These are phyloP conservation scores for Ceratocystis papillata DNA, from an alignment of 2,329 filamentous ascomycete genomes.

Conservation along the genomic window DNA sequence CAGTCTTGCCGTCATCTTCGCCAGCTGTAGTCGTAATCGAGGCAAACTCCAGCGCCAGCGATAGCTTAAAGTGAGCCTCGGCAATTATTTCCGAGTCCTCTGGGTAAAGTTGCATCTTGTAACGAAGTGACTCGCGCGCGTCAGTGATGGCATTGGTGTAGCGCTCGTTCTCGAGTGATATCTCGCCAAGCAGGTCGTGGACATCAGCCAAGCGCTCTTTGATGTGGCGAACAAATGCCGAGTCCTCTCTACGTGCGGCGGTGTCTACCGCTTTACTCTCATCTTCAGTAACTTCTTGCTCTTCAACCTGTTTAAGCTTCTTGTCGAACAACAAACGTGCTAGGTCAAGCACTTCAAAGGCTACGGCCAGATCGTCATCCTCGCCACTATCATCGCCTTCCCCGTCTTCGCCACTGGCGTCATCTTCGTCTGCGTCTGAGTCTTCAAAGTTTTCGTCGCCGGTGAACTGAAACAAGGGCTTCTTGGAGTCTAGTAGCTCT, in stretches of 20 bases:
- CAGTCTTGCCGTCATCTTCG: constrained; percentile 37
- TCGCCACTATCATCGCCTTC: constrained; percentile 43
- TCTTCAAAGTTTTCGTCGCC: constrained; percentile 91
- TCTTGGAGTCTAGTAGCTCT: constrained; percentile 39
- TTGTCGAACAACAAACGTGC: constrained; percentile 56
- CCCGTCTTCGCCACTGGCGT: constrained; percentile 34
- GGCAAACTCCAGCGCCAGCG: constrained; percentile 85
- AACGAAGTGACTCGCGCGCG: constrained; percentile 61
- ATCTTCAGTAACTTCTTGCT: constrained; percentile 23
- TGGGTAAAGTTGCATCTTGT: constrained; percentile 69
- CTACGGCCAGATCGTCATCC: constrained; percentile 63
- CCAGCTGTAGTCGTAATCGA: constrained; percentile 57
- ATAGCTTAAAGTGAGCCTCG: constrained; percentile 94
- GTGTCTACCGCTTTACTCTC: constrained; percentile 30
- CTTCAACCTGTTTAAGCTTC: constrained; percentile 36
- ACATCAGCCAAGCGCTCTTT: constrained; percentile 86
- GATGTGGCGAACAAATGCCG: constrained; percentile 44
- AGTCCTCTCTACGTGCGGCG: constrained; percentile 36
- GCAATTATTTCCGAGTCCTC: constrained; percentile 76
- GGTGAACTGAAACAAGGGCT: constrained; percentile 80
- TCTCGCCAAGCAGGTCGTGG: constrained; percentile 87
- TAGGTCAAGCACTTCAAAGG: constrained; percentile 76
- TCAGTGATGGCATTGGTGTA: constrained; percentile 78
- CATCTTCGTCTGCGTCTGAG: constrained; percentile 59
- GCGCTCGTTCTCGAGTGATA: constrained; percentile 91